Base-by-base conservation (phyloP, 441 rosid species). In the Brassica hybrid region DNA sequence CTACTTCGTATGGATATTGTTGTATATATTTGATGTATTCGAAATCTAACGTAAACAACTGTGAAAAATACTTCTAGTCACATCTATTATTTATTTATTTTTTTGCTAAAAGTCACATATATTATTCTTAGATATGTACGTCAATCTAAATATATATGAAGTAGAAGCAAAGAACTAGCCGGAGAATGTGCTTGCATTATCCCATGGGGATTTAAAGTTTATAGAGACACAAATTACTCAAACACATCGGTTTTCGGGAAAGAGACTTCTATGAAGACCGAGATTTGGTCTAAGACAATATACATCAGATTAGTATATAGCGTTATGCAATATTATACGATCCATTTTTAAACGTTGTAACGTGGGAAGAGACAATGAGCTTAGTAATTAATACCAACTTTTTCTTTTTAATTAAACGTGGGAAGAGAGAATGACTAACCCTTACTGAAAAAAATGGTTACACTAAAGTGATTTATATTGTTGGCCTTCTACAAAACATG, bases 261-360 rank as follows among this genome's bases (percentile, higher is more conserved):
- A 79, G 82, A 74, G 63, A 73, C 71, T 79, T 79, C 78, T 73
- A 79, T 63, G 78, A 79, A 73, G 78, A 74, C 82, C 79, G 38
- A 64, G 79, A 79, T 69, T 74, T 74, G 75, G 79, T 79, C 75
- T 74, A 74, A 56, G 32, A 79, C 75, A 72, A 74, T 74, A 79
- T 19, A 77, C 8, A 65, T 67, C 34, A n/a, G 52, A 45, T 5
- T 45, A 13, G 14, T 7, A 45, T 19, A 63, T 76, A 43, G 50
- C 12, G n/a, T 1, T 43, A 12, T 25, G 25, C 4, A 19, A 19
- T 11, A 54, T 30, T 21, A 64, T 76, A 64, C 64, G 67, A 52
- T 62, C 23, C 23, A 21, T 21, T 52, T 75, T 12, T 23, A 17
- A 69, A 63, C 13, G 59, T 38, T 43, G 75, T 70, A 8, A 52